These are phyloP conservation scores for Pseudogymnoascus sp. DNA, from an alignment of 2,329 filamentous ascomycete genomes.

Conservation along the genomic window DNA sequence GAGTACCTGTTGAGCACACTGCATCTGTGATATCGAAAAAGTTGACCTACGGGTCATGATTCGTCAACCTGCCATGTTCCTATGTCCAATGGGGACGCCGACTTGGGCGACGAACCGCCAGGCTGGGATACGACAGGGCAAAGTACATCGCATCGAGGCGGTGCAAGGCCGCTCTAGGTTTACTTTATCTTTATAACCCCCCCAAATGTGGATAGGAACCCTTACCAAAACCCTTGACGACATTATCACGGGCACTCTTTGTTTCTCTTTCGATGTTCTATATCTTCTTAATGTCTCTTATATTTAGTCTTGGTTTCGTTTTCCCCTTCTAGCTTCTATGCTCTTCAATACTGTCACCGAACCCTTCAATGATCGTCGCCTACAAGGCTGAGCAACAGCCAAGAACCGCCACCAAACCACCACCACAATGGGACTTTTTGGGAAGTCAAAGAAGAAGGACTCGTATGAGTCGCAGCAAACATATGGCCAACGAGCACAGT, in stretches of 20 bases:
- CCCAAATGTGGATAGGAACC: background rate
- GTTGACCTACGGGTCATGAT: background rate
- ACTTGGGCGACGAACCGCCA: background rate
- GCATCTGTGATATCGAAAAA: constrained; percentile 1
- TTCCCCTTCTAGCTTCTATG: background rate
- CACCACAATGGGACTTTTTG: constrained; percentile 5
- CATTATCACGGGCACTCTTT: constrained; percentile 4
- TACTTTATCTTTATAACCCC: constrained; percentile 3
- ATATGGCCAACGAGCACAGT: background rate
- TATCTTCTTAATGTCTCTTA: background rate
- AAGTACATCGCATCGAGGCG: background rate
- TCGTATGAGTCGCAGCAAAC: background rate
- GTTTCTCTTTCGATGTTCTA: background rate
- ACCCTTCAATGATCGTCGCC: constrained; percentile 2
- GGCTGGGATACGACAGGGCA: background rate
- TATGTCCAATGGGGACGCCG: background rate
- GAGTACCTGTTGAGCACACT: background rate
- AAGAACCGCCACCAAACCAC: constrained; percentile 7
- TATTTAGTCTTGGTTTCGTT: constrained; percentile 1
- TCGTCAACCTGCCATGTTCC: background rate
- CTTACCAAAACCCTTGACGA: constrained; percentile 4
- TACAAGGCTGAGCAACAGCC: constrained; percentile 9
- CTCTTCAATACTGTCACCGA: background rate
- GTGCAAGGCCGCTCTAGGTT: constrained; percentile 3
- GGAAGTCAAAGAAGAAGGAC: constrained; percentile 2